Evolutionary conservation across 2,329 filamentous ascomycete species (phyloP).

Genomic region (Bisporella sp.): DNA sequence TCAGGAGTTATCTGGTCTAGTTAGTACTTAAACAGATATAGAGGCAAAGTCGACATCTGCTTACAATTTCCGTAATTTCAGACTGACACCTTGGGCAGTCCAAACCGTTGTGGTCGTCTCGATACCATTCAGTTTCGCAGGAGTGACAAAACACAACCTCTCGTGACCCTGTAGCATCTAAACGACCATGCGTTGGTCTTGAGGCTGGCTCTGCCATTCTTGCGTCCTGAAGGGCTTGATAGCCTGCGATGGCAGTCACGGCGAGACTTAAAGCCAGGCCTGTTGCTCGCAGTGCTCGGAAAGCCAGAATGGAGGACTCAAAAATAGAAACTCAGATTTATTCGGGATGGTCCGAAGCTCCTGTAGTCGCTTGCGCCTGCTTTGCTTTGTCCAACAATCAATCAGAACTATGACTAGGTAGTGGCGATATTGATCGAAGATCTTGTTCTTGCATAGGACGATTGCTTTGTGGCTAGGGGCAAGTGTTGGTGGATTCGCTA

Average conservation of each 20-base stretch:
- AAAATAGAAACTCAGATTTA: not conserved
- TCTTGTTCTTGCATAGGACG: no score
- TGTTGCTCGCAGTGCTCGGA: constrained; percentile 43
- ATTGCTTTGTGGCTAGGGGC: no score
- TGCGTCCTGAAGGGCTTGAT: constrained; percentile 40
- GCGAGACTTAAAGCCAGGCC: constrained; percentile 53
- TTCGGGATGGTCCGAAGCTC: not conserved
- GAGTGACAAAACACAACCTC: constrained; percentile 83
- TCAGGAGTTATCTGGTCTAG: constrained; percentile 9
- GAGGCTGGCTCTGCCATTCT: constrained; percentile 25
- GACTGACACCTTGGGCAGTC: constrained; percentile 70
- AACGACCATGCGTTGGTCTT: constrained; percentile 27
- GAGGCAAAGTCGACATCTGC: constrained; percentile 25
- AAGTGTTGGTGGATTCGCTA: no score
- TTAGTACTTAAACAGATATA: not conserved
- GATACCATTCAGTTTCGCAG: constrained; percentile 76
- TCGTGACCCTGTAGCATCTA: constrained; percentile 44
- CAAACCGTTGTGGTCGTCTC: constrained; percentile 56
- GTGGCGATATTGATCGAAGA: no score
- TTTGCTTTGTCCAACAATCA: no score
- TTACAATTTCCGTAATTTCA: constrained; percentile 81
- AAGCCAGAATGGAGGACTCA: constrained; percentile 40
- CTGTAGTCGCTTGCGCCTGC: no score
- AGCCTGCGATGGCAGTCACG: constrained; percentile 48
- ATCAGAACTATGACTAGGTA: no score